Evolutionary conservation across 1,284 basidiomycete genomes (phyloP), one percentile per base, ranked within the genome.

Genomic region (Abortiporus biennis): DNA sequence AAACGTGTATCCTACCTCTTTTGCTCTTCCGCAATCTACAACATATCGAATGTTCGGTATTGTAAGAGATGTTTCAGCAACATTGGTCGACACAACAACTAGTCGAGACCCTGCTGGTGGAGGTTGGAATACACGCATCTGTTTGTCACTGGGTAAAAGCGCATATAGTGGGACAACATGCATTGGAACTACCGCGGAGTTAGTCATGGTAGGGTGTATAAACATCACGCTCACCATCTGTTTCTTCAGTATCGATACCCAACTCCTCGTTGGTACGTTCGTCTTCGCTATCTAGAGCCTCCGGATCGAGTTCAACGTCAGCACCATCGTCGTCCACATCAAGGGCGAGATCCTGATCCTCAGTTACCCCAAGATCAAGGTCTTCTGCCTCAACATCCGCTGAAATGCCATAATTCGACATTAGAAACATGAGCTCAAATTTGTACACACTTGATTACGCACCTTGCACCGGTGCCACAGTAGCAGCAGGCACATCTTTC

Each of bases 1-100:
- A 24, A 29, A 29, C 33, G 6, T 40, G n/a, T 11, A 12, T 43
- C 66, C 45, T 49, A 88, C 90, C 74, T 99, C 95, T 66, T 89
- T 89, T 3, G 80, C 78, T 29, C 84, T 71, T n/a, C 85, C 85
- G 38, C 75, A 77, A 55, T 89, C 85, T 16, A 89, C 74, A 12
- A 89, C 85, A 55, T 89, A 89, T 20, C 76, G 73, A 50, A 89
- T 85, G 19, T 78, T 77, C 17, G 85, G 84, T 47, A 89, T 89
- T 0, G 85, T 89, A 31, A 89, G 67, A 3, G 85, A 86, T 0
- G 85, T 89, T 53, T 89, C 85, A 11, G 85, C 85, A 8, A 89
- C 83, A 57, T 89, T 89, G 22, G 85, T 89, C 0, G 85, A 72
- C 6, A 89, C 72, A 12, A 87, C 80, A 15, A 87, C 81, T 1